Base-by-base conservation (phyloP, 2,329 filamentous ascomycete species). In the Capronia americana region DNA sequence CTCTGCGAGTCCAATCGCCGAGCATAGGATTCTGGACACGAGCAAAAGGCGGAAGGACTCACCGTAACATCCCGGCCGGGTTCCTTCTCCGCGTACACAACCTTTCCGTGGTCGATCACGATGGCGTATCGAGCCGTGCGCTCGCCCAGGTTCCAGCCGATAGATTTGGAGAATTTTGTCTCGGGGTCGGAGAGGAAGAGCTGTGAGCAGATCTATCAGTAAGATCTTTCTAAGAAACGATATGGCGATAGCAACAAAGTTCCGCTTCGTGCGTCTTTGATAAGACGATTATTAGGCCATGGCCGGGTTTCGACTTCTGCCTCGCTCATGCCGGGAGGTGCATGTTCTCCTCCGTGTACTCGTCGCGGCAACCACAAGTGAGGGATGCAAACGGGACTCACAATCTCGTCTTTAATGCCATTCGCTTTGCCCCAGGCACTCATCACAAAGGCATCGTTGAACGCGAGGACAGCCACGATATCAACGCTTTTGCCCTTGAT, bases 381-480 rank as follows among this genome's bases (percentile, higher is more conserved):
- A 23, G 57, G 34, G 34, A 44, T 7, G n/a, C 14, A 14, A 48
- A 44, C n/a, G 17, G 1, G 38, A 79, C 84, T 65, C 78, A 89
- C 84, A 74, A 90, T 87, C 74, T 86, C 85, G 73, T 94, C 89
- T 76, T 86, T 89, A 76, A 94, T 84, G 61, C 85, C 85, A 81
- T 96, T 94, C 76, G 92, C 92, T 86, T 96, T 96, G 81, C 88
- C 90, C 92, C 92, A 95, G 62, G 91, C 92, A 74, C 88, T 89
- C 91, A 94, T 94, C 79, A 96, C 92, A 77, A 85, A 96, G 70
- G 89, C 83, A 80, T 96, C 93, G 81, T 96, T 96, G 83, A 83
- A 90, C 67, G 92, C 91, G 75, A 96, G 89, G 76, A 95, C 87
- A 72, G 92, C 86, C 74, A 96, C 87, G 70, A 90, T 80, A 79